Conservation (phyloP, 2,329 filamentous ascomycete species). For the Fusarium coicis region DNA sequence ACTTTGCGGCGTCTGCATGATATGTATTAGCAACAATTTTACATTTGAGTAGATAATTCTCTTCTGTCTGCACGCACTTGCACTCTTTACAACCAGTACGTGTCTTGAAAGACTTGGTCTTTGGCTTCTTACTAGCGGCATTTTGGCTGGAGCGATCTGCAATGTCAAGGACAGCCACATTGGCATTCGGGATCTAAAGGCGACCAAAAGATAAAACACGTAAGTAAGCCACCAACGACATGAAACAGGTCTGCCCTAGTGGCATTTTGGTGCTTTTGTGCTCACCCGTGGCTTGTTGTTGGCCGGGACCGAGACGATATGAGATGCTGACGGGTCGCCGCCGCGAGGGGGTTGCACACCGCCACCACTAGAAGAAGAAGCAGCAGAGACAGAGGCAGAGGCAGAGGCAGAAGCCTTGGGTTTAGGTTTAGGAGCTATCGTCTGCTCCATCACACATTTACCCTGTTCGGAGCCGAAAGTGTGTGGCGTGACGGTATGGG, state of each 20-base stretch:
- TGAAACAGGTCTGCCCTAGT: not conserved
- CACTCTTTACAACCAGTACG: conserved; percentile 37
- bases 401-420: not conserved
- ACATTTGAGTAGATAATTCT: not conserved
- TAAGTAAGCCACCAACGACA: conserved; percentile 3
- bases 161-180: conserved; percentile 24
- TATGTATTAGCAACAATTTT: not conserved
- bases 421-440: not conserved
- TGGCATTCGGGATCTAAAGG: conserved; percentile 16
- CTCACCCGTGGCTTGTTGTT: conserved; percentile 6
- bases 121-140: conserved; percentile 13
- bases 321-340: not conserved
- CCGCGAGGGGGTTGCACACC: not conserved
- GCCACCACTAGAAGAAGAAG: not conserved
- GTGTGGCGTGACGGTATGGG: not conserved
- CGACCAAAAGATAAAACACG: not conserved
- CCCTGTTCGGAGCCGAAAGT: not conserved
- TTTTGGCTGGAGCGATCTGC: not conserved
- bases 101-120: conserved; percentile 34
- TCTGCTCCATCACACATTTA: not conserved
- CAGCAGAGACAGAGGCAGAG: not conserved
- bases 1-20: conserved; percentile 37
- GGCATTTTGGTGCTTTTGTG: not conserved
- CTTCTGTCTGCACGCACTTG: conserved; percentile 25
- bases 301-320: not conserved